Evolutionary conservation across 768 basidiomycete genomes (phyloP).

Genomic region (Leucocoprinus birnbaumii): DNA sequence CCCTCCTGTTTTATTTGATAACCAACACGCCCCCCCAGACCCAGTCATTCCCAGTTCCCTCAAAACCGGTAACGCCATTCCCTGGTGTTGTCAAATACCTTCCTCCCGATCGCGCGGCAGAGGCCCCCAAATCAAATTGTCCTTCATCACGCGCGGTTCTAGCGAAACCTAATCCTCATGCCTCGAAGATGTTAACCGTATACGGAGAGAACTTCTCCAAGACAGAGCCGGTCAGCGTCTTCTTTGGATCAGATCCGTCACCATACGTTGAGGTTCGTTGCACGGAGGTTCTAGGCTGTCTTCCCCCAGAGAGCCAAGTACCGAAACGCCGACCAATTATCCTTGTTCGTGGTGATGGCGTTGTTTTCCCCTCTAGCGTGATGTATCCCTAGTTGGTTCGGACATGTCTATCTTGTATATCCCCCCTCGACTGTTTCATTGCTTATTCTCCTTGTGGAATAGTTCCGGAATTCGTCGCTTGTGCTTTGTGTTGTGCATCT

Average conservation of each 20-base stretch:
- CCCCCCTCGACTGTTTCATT: constrained; percentile 9
- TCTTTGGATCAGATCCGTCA: constrained; percentile 85
- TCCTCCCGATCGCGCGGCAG: constrained; percentile 83
- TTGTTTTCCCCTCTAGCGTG: constrained; percentile 81
- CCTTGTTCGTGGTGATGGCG: constrained; percentile 80
- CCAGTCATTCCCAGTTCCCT: constrained; percentile 74
- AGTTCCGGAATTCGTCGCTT: constrained; percentile 13
- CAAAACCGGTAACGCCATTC: constrained; percentile 83
- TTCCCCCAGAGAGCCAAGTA: constrained; percentile 66
- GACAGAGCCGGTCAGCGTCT: constrained; percentile 75
- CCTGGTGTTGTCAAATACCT: constrained; percentile 89
- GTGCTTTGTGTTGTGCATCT: constrained; percentile 23
- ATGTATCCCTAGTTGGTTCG: constrained; percentile 64
- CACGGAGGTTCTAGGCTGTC: constrained; percentile 79
- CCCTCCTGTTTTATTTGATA: constrained; percentile 80
- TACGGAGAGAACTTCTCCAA: constrained; percentile 91
- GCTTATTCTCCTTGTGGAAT: constrained; percentile 13
- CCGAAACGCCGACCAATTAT: constrained; percentile 76
- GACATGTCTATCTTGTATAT: constrained; percentile 1
- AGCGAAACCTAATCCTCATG: constrained; percentile 75
- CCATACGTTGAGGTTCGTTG: constrained; percentile 88
- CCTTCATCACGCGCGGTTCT: constrained; percentile 63
- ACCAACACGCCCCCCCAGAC: constrained; percentile 69
- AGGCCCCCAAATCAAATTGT: constrained; percentile 74
- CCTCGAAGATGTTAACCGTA: constrained; percentile 78